A percentile compares a stretch with the other conserved stretches of the same genome.
Conservation (phyloP, 768 basidiomycete species). For the Trametes maxima region DNA sequence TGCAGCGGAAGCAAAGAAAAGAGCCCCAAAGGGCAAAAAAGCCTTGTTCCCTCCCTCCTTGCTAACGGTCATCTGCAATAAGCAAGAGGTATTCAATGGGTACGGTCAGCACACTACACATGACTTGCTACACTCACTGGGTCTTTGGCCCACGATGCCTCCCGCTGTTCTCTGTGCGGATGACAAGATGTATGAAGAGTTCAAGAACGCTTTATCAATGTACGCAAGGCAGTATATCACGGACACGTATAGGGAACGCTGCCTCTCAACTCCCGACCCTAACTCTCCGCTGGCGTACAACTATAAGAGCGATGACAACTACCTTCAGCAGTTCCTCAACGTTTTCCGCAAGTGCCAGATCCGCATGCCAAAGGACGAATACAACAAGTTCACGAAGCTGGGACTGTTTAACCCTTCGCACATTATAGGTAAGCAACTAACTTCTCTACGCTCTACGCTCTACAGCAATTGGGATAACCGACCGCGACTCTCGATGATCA, state of each 20-base stretch:
- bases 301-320: background rate
- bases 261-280: background rate
- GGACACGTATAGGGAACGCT: background rate
- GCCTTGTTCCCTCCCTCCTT: no score
- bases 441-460: no score
- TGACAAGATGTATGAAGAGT: background rate
- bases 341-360: slow-evolving; percentile 1
- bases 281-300: background rate
- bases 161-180: background rate
- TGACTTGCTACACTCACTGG: background rate
- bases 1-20: background rate
- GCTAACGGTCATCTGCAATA: background rate
- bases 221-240: background rate
- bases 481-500: no score
- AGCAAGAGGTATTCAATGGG: slow-evolving; percentile 1
- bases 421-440: background rate
- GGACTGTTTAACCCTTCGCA: background rate
- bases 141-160: background rate
- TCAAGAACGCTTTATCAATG: background rate
- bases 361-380: background rate
- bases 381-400: background rate
- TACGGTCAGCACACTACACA: slow-evolving; percentile 6
- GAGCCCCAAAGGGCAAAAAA: no score
- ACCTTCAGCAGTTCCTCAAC: background rate
- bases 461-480: no score